Evolutionary conservation across 139 green algal species (phyloP).

Genomic region (Eudorina sp.): DNA sequence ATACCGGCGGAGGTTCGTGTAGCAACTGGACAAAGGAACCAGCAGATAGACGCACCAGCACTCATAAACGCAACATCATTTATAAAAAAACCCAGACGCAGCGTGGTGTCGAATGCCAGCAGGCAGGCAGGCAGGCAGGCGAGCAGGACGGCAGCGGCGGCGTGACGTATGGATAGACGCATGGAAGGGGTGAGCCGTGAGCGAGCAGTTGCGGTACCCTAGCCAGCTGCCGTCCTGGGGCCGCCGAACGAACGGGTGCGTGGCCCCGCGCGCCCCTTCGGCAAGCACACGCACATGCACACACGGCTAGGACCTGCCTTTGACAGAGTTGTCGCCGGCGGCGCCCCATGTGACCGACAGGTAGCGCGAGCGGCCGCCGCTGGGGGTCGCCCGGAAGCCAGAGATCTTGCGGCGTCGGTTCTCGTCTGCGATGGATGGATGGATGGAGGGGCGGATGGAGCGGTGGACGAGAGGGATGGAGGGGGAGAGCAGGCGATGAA

Average conservation of each 20-base stretch:
- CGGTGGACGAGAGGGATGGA: too few species aligned
- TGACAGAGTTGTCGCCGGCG: background rate
- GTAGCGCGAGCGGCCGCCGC: background rate
- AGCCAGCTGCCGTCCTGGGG: background rate
- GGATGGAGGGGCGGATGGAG: background rate
- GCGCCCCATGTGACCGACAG: background rate
- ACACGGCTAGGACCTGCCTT: too few species aligned
- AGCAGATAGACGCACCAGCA: background rate
- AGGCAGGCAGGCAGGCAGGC: background rate
- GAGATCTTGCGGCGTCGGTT: background rate
- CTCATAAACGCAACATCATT: background rate
- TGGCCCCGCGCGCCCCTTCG: background rate
- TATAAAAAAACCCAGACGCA: background rate
- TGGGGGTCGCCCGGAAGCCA: background rate
- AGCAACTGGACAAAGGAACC: background rate
- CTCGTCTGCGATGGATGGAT: background rate
- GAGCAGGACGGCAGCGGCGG: background rate
- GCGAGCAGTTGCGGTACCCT: background rate
- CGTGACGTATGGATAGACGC: background rate
- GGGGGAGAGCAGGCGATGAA: too few species aligned
- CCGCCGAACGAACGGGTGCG: too few species aligned
- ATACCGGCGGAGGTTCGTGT: background rate
- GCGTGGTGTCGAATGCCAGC: background rate
- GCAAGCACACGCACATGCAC: background rate
- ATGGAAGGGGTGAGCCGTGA: background rate